Evolutionary conservation across 2,329 filamentous ascomycete species (phyloP).

Genomic region (Leptodontidium sp.): DNA sequence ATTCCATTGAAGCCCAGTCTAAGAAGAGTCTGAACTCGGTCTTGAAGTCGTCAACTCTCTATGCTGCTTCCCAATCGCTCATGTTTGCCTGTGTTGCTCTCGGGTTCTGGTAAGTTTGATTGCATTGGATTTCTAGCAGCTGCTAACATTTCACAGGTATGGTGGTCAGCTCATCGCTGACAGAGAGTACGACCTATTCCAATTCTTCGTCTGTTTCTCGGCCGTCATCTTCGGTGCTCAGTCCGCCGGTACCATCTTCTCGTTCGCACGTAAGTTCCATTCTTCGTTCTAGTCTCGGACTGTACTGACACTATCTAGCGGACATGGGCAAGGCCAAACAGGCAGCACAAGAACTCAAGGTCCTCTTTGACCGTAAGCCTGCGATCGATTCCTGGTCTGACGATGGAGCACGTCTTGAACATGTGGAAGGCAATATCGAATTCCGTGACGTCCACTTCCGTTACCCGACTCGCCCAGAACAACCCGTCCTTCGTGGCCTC

Average conservation of each 20-base stretch:
- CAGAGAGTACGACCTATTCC: conserved; percentile 77
- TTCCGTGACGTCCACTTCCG: conserved; percentile 94
- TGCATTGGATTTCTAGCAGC: neutral
- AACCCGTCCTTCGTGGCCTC: conserved; percentile 88
- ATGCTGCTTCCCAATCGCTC: conserved; percentile 84
- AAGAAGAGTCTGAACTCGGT: conserved; percentile 75
- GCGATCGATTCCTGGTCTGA: conserved; percentile 82
- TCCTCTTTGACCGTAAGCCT: conserved; percentile 83
- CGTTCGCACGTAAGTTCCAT: conserved; percentile 68
- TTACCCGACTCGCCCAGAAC: conserved; percentile 89
- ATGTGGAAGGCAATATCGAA: conserved; percentile 80
- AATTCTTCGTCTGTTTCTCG: conserved; percentile 92
- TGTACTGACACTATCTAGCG: conserved; percentile 49
- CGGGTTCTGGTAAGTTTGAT: conserved; percentile 74
- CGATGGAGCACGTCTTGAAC: conserved; percentile 68
- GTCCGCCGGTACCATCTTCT: conserved; percentile 89
- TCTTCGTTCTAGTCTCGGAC: neutral
- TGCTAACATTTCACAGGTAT: conserved; percentile 55
- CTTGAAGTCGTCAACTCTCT: conserved; percentile 78
- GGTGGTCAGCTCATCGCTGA: conserved; percentile 79
- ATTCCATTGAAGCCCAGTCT: conserved; percentile 71
- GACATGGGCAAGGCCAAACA: conserved; percentile 94
- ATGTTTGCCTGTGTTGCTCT: conserved; percentile 86
- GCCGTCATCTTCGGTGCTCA: conserved; percentile 91
- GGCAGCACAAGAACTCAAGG: conserved; percentile 81